Evolutionary conservation across 176 grass and related monocot species (phyloP).

Genomic region (Poa annua): DNA sequence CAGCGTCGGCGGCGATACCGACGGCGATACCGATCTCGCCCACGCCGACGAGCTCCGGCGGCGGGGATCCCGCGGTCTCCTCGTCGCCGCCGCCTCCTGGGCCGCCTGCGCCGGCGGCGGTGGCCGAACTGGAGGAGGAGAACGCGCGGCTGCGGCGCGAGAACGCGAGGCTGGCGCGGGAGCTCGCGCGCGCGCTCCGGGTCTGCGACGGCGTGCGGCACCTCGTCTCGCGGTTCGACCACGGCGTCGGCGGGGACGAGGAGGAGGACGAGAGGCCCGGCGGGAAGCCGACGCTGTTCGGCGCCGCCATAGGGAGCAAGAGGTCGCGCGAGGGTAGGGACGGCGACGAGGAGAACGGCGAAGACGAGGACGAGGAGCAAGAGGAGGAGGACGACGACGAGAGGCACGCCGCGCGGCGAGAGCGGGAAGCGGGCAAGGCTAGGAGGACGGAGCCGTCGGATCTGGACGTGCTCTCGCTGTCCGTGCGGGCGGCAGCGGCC

Average conservation of each 20-base stretch:
- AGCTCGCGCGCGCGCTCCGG: constrained; percentile 66
- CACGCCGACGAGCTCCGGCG: constrained; percentile 64
- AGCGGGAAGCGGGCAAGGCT: background rate
- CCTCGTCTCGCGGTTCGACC: constrained; percentile 60
- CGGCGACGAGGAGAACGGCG: constrained; percentile 29
- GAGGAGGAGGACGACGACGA: constrained; percentile 29
- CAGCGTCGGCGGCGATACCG: constrained; percentile 15
- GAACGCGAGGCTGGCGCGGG: constrained; percentile 69
- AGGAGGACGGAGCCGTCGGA: constrained; percentile 47
- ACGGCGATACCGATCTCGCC: constrained; percentile 39
- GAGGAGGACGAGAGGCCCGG: constrained; percentile 13
- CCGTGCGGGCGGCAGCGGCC: constrained; percentile 57
- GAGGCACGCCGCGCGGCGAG: constrained; percentile 39
- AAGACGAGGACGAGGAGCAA: constrained; percentile 27
- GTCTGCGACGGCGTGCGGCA: constrained; percentile 67
- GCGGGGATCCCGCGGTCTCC: constrained; percentile 54
- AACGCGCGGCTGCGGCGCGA: constrained; percentile 74
- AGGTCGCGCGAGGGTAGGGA: constrained; percentile 36
- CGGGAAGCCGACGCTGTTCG: constrained; percentile 61
- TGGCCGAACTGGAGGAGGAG: constrained; percentile 70
- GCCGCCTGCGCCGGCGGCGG: background rate
- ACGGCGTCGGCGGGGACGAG: constrained; percentile 27
- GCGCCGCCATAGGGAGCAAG: constrained; percentile 63
- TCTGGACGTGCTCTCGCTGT: constrained; percentile 54
- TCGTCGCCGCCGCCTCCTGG: constrained; percentile 48